phyloP scores from a whole-genome alignment of 1,284 basidiomycete species.

The Neolentinus lepideus region DNA sequence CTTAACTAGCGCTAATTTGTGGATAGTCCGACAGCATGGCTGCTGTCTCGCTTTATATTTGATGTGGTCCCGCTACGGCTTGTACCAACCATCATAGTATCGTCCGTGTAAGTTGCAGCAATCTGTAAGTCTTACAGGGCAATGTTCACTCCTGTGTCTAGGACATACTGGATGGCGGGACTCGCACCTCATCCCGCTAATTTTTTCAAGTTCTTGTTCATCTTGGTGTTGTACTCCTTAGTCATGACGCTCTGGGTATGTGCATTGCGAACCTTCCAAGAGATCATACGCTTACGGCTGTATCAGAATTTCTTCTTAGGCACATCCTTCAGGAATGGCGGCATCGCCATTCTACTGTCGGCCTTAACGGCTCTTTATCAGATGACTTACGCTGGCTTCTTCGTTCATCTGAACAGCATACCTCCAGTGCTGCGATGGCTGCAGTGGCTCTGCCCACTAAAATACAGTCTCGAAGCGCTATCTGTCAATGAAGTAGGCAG shows the following conservation, averaged over 20 bases:
- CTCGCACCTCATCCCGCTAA: conserved; percentile 42
- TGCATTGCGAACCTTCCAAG: conserved; percentile 9
- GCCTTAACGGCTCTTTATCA: conserved; percentile 73
- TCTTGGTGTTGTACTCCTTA: conserved; percentile 51
- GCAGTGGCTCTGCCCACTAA: conserved; percentile 69
- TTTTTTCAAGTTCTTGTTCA: conserved; percentile 31
- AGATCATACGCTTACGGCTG: conserved; percentile 2
- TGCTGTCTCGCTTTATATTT: conserved; percentile 77
- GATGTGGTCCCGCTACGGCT: conserved; percentile 82
- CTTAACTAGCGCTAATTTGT: conserved; percentile 7
- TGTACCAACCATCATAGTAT: conserved; percentile 77
- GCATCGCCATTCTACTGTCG: conserved; percentile 80
- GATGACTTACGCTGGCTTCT: conserved; percentile 83
- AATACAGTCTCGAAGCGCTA: conserved; percentile 78
- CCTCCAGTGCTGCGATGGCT: conserved; percentile 84
- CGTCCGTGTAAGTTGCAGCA: conserved; percentile 56
- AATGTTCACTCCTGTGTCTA: conserved; percentile 22
- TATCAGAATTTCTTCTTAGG: conserved; percentile 82
- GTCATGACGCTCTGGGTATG: conserved; percentile 79
- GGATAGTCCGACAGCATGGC: conserved; percentile 75
- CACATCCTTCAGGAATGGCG: conserved; percentile 74
- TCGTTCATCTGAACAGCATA: conserved; percentile 75
- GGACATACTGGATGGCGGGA: conserved; percentile 91
- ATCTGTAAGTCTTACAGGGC: conserved; percentile 4
- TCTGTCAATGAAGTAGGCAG: conserved; percentile 85